Base-by-base conservation (phyloP, 2,329 filamentous ascomycete genomes). In the Trichophyton rubrum region DNA sequence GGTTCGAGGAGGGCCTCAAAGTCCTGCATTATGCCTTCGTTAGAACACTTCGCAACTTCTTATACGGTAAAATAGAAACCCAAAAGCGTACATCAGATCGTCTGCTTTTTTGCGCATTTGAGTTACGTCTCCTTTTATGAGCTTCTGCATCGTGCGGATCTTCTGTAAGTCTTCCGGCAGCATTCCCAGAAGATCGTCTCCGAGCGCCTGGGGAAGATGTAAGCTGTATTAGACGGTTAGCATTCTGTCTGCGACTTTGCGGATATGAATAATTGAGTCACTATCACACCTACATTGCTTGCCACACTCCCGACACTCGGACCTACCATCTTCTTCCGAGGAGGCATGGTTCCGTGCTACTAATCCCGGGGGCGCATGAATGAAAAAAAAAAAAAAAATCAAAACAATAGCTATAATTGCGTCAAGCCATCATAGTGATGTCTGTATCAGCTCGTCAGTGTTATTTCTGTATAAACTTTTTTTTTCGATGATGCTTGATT, bases 1-100 rank as follows among this genome's bases (percentile, higher is more conserved):
- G 85, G 85, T 68, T 87, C 79, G 27, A 88, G 78, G 27, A 87
- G 76, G 41, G 83, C 82, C 67, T 86, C 82, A 68, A 85, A 85
- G 20, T 77, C 77, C 65, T 66, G 4, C 20, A 59, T 17, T 27
- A 59, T 17, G n/a, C 17, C 17, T 41, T 13, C 2, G 35, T 60
- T 27, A 59, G 57, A 49, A 47, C 9, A 17, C n/a, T 5, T 8
- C 7, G 15, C n/a, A 33, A n/a, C n/a, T 41, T 30, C 33, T 38
- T 38, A 38, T 13, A 13, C 22, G 22, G n/a, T 20, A 22, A 41
- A 22, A 59, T 33, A 43, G 35, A 1, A 5, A 27, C 13, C 17
- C 2, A 2, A 27, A 22, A 8, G 9, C 59, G 22, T 61, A 63
- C 62, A 55, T 61, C 62, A 11, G 47, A 24, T 35, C 27, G 30